Base-by-base conservation (phyloP, 352 stramenopile genomes). In the Phytophthora sansomeana region DNA sequence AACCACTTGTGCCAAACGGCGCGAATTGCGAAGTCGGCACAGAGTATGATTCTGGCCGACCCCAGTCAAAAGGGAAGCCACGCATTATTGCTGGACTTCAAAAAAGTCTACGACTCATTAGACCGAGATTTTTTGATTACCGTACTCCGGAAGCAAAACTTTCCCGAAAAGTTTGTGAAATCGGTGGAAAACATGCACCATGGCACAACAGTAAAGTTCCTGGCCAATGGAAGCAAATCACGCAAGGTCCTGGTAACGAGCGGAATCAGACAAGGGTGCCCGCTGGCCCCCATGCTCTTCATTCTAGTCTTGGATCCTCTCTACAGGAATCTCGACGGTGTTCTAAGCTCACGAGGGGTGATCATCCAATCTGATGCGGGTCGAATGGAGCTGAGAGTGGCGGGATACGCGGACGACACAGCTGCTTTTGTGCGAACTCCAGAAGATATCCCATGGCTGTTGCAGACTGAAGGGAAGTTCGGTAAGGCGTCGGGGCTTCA, bases 261-360 rank as follows among this genome's bases (percentile, higher is more conserved):
- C 33, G 33, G 33, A 7, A 51, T 51, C 6, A 26, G 43, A 5
- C 24, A 51, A 29, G 43, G 43, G 3, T 51, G 43, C 43, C 43
- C 43, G 9, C n/a, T 51, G 43, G 43, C 43, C 3, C 43, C 43
- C 24, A 51, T 51, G 43, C 43, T 51, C 7, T 51, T 51, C 19
- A 51, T 51, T n/a, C 28, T 51, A 6, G 43, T 21, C 13, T 6
- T 35, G 17, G 43, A 51, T 5, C 43, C 43, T 6, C 14, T 51
- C 6, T 51, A 51, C 43, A 6, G 43, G 4, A 33, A 16, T 5
- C 21, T 35, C 2, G 43, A 51, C n/a, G n/a, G n/a, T n/a, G n/a
- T n/a, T n/a, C n/a, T n/a, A n/a, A n/a, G n/a, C n/a, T n/a, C n/a
- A n/a, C n/a, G n/a, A n/a, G n/a, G n/a, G n/a, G n/a, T n/a, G n/a